Percentiles rank a stretch among this genome's conserved stretches.
phyloP scores from a whole-genome alignment of 495 filamentous ascomycete genomes.

The Aspergillus sclerotioniger region DNA sequence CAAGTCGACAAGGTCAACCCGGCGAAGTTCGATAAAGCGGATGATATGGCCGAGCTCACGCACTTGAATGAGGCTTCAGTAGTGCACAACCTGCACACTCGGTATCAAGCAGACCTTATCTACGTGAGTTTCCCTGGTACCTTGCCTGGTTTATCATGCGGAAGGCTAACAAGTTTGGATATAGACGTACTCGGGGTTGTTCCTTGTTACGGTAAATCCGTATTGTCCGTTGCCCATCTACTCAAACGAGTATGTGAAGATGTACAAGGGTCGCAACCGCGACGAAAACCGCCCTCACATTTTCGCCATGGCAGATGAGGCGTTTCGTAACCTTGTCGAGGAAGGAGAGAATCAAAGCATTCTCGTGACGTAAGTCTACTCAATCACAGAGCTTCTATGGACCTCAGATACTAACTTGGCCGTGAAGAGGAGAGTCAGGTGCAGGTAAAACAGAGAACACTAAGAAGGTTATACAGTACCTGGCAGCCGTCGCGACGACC shows the following conservation, averaged over 20 bases:
- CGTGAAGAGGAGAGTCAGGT: conserved; percentile 79
- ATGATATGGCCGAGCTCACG: conserved; percentile 98
- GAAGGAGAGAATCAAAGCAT: conserved; percentile 97
- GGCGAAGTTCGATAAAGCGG: conserved; percentile 97
- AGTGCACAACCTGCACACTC: conserved; percentile 90
- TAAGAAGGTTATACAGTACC: conserved; percentile 99
- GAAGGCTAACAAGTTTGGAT: conserved; percentile 7
- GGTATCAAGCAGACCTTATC: conserved; percentile 93
- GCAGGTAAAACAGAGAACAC: conserved; percentile 99
- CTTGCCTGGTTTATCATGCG: neutral
- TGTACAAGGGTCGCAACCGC: conserved; percentile 85
- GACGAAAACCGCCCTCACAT: conserved; percentile 98
- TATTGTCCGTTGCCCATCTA: conserved; percentile 96
- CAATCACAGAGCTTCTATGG: neutral
- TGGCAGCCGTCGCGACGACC: conserved; percentile 87
- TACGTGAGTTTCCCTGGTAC: conserved; percentile 57
- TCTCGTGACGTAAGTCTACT: conserved; percentile 70
- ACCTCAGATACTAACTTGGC: conserved; percentile 8
- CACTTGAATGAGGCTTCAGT: conserved; percentile 97
- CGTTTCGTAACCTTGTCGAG: conserved; percentile 92
- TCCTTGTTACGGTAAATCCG: conserved; percentile 95
- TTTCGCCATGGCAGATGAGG: conserved; percentile 97
- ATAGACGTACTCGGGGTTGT: conserved; percentile 93
- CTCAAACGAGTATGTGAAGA: conserved; percentile 91
- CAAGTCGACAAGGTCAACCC: conserved; percentile 98